These are phyloP conservation scores for Gymnopilus dilepis DNA, from an alignment of 768 basidiomycete species.

Conservation along the genomic window DNA sequence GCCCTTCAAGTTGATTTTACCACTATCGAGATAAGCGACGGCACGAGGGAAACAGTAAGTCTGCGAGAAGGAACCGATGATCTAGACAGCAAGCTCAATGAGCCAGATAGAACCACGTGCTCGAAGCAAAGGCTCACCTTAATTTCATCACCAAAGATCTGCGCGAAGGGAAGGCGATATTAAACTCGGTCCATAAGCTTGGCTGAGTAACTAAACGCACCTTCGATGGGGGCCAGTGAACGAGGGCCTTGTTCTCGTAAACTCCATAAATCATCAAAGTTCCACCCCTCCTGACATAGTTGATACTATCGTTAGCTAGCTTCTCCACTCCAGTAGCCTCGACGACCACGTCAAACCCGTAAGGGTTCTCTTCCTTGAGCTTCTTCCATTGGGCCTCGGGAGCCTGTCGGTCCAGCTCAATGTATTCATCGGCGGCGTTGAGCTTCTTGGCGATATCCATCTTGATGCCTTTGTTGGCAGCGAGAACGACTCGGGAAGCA, in stretches of 20 bases:
- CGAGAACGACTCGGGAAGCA: slow-evolving; percentile 79
- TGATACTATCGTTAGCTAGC: slow-evolving; percentile 86
- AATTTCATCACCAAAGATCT: slow-evolving; percentile 74
- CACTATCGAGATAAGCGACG: slow-evolving; percentile 85
- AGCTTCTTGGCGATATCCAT: slow-evolving; percentile 84
- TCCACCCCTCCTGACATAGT: slow-evolving; percentile 86
- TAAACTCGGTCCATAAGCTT: neutral
- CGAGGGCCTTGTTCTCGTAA: slow-evolving; percentile 83
- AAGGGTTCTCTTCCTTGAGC: slow-evolving; percentile 80
- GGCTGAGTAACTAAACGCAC: slow-evolving; percentile 50
- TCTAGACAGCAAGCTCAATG: slow-evolving; percentile 44
- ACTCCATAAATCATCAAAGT: slow-evolving; percentile 91
- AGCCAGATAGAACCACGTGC: slow-evolving; percentile 21
- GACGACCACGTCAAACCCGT: slow-evolving; percentile 88
- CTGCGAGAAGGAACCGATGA: slow-evolving; percentile 91
- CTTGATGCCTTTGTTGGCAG: slow-evolving; percentile 91
- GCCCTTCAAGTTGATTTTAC: slow-evolving; percentile 82
- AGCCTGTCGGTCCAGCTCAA: slow-evolving; percentile 79
- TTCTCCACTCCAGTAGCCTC: slow-evolving; percentile 78
- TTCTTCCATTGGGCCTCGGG: slow-evolving; percentile 82
- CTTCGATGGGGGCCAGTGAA: slow-evolving; percentile 87
- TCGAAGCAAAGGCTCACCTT: slow-evolving; percentile 34
- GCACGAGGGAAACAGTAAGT: slow-evolving; percentile 91
- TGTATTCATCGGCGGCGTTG: slow-evolving; percentile 82
- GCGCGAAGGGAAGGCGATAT: slow-evolving; percentile 2